phyloP scores from a whole-genome alignment of 768 basidiomycete genomes.

The Terana coerulea region DNA sequence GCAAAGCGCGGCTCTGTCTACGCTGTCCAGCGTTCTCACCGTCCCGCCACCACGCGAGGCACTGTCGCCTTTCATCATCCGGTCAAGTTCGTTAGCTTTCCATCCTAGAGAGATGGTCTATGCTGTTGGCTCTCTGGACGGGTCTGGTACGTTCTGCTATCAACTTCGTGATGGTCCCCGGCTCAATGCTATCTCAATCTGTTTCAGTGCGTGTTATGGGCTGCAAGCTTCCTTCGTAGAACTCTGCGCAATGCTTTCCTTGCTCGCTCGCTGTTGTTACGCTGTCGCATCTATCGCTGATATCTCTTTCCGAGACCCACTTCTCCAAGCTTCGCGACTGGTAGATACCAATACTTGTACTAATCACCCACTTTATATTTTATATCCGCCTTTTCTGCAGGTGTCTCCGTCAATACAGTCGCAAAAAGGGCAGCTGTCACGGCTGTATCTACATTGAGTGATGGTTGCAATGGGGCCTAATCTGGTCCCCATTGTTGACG shows the following conservation, averaged over 20 bases:
- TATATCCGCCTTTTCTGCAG: not conserved
- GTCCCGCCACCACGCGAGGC: slow-evolving; percentile 50
- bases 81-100: slow-evolving; percentile 65
- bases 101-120: slow-evolving; percentile 87
- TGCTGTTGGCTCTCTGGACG: slow-evolving; percentile 70
- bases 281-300: slow-evolving; percentile 6
- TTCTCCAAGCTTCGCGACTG: too few species aligned
- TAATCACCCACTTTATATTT: not conserved
- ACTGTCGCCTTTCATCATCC: slow-evolving; percentile 58
- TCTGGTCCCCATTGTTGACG: too few species aligned
- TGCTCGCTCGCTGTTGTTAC: not conserved
- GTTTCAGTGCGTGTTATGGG: slow-evolving; percentile 51
- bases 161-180: not conserved
- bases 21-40: slow-evolving; percentile 52
- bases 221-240: slow-evolving; percentile 42
- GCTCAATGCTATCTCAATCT: slow-evolving; percentile 11
- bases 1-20: slow-evolving; percentile 35
- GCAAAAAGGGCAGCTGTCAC: too few species aligned
- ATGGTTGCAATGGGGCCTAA: too few species aligned
- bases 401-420: too few species aligned
- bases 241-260: slow-evolving; percentile 1
- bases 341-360: not conserved
- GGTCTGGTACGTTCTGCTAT: slow-evolving; percentile 33
- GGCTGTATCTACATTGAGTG: too few species aligned
- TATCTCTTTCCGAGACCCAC: slow-evolving; percentile 3